Percentiles rank a stretch among this genome's conserved stretches.
phyloP scores from a whole-genome alignment of 352 stramenopile genomes.

The Phytophthora rubi region DNA sequence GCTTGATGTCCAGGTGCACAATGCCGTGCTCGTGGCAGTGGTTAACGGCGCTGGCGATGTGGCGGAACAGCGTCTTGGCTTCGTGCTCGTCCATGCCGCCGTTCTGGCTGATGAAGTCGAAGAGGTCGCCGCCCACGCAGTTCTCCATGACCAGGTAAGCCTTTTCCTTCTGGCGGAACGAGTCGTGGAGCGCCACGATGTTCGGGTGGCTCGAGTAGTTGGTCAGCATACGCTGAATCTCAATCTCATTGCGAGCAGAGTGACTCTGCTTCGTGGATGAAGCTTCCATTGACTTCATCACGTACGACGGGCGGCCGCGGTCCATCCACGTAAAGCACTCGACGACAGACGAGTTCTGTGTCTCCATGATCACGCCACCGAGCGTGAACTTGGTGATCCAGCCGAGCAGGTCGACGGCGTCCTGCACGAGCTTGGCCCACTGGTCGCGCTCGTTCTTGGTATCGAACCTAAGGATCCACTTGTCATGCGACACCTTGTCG shows the following conservation, averaged over 20 bases:
- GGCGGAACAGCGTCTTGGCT: slow-evolving; percentile 59
- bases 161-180: slow-evolving; percentile 66
- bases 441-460: slow-evolving; percentile 72
- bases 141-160: slow-evolving; percentile 73
- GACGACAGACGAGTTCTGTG: slow-evolving; percentile 57
- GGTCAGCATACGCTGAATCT: slow-evolving; percentile 71
- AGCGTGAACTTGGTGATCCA: slow-evolving; percentile 82
- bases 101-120: slow-evolving; percentile 62
- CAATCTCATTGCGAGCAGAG: slow-evolving; percentile 66
- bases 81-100: slow-evolving; percentile 55
- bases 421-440: slow-evolving; percentile 71
- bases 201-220: slow-evolving; percentile 75
- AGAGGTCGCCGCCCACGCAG: slow-evolving; percentile 67
- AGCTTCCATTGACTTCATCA: slow-evolving; percentile 71
- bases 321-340: slow-evolving; percentile 77
- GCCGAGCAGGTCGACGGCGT: slow-evolving; percentile 63
- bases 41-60: slow-evolving; percentile 54
- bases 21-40: slow-evolving; percentile 68
- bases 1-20: slow-evolving; percentile 84
- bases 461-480: slow-evolving; percentile 78
- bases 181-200: slow-evolving; percentile 68
- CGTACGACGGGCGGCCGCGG: slow-evolving; percentile 56
- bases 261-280: slow-evolving; percentile 54
- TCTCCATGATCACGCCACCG: slow-evolving; percentile 60
- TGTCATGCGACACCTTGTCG: slow-evolving; percentile 45